phyloP scores from a whole-genome alignment of 73 alveolate species.

The Breviolum minutum region DNA sequence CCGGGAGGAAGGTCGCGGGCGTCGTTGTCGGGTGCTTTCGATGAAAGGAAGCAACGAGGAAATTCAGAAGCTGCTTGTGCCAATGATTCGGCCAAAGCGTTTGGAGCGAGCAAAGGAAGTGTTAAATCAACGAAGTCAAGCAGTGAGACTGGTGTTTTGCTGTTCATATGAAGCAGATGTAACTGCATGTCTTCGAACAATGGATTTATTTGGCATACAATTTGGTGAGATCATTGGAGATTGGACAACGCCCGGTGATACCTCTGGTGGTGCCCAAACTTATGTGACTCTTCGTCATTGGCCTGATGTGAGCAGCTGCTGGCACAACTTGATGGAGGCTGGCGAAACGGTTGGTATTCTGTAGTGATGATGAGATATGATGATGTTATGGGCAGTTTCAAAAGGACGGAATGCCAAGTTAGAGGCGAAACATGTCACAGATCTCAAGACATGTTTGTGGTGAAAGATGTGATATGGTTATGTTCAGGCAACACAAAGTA shows the following conservation, averaged over 20 bases:
- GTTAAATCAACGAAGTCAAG: conserved; percentile 27
- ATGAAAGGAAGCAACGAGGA: neutral
- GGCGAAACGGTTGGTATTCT: neutral
- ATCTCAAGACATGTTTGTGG: no score
- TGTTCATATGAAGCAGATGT: conserved; percentile 31
- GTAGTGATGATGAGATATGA: neutral
- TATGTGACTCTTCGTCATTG: conserved; percentile 46
- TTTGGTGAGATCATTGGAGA: conserved; percentile 70
- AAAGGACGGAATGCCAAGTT: no score
- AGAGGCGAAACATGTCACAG: no score
- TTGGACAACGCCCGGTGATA: conserved; percentile 38
- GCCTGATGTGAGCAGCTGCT: conserved; percentile 50
- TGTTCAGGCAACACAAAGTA: no score
- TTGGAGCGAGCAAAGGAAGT: conserved; percentile 28
- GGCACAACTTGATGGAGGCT: neutral
- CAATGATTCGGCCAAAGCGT: conserved; percentile 7
- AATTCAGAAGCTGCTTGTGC: conserved; percentile 17
- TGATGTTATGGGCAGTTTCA: neutral
- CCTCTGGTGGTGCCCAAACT: conserved; percentile 33
- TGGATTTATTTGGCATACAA: conserved; percentile 52
- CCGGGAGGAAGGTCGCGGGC: no score
- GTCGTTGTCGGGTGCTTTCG: no score
- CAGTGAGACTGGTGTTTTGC: conserved; percentile 30
- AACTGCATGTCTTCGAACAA: conserved; percentile 56
- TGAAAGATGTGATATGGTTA: no score